Conservation (phyloP, 768 basidiomycete species). For the Tremella fuciformis region DNA sequence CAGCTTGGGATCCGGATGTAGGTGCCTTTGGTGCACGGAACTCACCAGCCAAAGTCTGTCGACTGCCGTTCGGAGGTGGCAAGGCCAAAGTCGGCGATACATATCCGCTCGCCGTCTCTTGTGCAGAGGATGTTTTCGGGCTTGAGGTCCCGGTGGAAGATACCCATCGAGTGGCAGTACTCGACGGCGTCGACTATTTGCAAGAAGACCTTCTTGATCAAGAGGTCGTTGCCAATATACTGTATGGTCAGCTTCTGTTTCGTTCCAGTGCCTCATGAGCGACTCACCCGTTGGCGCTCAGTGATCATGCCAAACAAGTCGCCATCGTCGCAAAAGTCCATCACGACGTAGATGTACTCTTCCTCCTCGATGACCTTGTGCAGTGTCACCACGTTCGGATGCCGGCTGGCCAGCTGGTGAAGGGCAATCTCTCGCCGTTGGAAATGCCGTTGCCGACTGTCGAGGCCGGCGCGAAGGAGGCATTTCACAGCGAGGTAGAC, state of each 20-base stretch:
- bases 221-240: constrained; percentile 76
- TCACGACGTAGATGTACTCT: constrained; percentile 69
- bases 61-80: constrained; percentile 81
- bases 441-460: constrained; percentile 63
- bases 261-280: neutral
- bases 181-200: constrained; percentile 92
- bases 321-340: constrained; percentile 87
- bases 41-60: constrained; percentile 75
- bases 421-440: constrained; percentile 68
- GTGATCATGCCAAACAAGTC: constrained; percentile 89
- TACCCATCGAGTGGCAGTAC: constrained; percentile 83
- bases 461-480: constrained; percentile 60
- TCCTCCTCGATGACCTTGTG: constrained; percentile 64
- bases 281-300: constrained; percentile 53
- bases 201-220: constrained; percentile 86
- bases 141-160: constrained; percentile 96
- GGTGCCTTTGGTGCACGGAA: neutral
- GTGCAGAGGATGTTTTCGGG: constrained; percentile 85
- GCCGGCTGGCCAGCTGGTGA: constrained; percentile 54
- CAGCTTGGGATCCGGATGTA: neutral
- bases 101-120: constrained; percentile 64
- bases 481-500: constrained; percentile 87
- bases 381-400: constrained; percentile 65
- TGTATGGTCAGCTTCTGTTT: constrained; percentile 56
- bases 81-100: constrained; percentile 92